phyloP scores from a whole-genome alignment of 257 asterid species.

The Scutellaria baicalensis region DNA sequence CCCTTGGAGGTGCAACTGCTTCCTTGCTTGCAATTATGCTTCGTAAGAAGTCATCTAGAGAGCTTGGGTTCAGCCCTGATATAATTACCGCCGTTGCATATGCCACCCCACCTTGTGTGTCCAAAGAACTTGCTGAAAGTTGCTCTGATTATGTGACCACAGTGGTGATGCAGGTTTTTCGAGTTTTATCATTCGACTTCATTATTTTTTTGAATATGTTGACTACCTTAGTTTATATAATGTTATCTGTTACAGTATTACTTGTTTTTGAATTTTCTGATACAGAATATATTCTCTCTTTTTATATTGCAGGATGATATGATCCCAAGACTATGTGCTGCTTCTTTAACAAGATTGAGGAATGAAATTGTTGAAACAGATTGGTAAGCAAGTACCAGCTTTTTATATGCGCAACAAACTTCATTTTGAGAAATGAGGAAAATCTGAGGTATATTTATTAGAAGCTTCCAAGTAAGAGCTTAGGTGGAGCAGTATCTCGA shows the following conservation, averaged over 20 bases:
- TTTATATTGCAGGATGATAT: slow-evolving; percentile 65
- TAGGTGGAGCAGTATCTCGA: neutral
- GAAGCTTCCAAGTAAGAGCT: neutral
- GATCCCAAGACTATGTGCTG: slow-evolving; percentile 69
- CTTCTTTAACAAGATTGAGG: slow-evolving; percentile 71
- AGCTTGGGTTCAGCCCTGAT: slow-evolving; percentile 86
- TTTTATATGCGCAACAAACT: neutral
- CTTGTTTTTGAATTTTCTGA: neutral
- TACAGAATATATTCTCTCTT: slow-evolving; percentile 19
- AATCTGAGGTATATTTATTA: neutral
- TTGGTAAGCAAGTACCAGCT: slow-evolving; percentile 51
- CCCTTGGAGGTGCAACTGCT: slow-evolving; percentile 92
- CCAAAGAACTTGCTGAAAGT: slow-evolving; percentile 82
- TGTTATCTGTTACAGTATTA: neutral
- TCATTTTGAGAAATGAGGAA: neutral
- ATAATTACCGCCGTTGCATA: slow-evolving; percentile 72
- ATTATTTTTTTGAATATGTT: neutral
- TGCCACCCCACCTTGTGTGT: slow-evolving; percentile 93
- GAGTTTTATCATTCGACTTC: neutral
- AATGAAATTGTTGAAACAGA: slow-evolving; percentile 92
- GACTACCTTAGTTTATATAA: neutral
- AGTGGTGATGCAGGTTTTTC: slow-evolving; percentile 80
- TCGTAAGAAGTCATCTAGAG: slow-evolving; percentile 50
- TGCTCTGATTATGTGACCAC: slow-evolving; percentile 82
- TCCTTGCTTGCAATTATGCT: slow-evolving; percentile 93